phyloP scores from a whole-genome alignment of 1,139 yeast genomes.

The Geotrichum carabidarum region DNA sequence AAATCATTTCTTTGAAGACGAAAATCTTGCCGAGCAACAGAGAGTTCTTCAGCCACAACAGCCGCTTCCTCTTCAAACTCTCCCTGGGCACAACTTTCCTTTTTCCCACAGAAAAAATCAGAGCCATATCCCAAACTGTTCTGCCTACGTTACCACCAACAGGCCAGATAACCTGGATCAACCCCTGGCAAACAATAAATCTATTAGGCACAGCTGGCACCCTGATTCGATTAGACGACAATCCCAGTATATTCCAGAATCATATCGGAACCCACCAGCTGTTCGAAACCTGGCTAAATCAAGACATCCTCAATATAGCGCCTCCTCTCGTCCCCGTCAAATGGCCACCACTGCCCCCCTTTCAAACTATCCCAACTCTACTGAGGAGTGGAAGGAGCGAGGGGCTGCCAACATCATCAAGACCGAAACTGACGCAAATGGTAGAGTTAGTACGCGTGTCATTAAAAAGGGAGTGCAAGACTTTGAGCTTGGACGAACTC shows the following conservation, averaged over 20 bases:
- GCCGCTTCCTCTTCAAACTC: neutral
- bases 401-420: slow-evolving; percentile 53
- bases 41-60: neutral
- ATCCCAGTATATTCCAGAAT: neutral
- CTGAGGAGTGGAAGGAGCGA: slow-evolving; percentile 36
- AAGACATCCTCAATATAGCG: neutral
- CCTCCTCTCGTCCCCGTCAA: neutral
- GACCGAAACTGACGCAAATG: slow-evolving; percentile 45
- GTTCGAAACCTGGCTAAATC: neutral
- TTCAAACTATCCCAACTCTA: neutral
- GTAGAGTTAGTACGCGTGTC: slow-evolving; percentile 44
- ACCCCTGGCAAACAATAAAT: slow-evolving; percentile 8
- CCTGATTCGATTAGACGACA: slow-evolving; percentile 9
- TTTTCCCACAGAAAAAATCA: slow-evolving; percentile 1
- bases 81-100: neutral
- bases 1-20: too few species aligned
- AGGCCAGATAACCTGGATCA: neutral
- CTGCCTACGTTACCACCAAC: slow-evolving; percentile 1
- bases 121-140: slow-evolving; percentile 1
- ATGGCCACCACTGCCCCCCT: slow-evolving; percentile 5
- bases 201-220: slow-evolving; percentile 10
- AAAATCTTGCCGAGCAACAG: too few species aligned
- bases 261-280: neutral
- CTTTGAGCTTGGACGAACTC: slow-evolving; percentile 75
- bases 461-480: slow-evolving; percentile 59